phyloP scores from a whole-genome alignment of 2,329 filamentous ascomycete genomes.

The Fusarium marasasianum region DNA sequence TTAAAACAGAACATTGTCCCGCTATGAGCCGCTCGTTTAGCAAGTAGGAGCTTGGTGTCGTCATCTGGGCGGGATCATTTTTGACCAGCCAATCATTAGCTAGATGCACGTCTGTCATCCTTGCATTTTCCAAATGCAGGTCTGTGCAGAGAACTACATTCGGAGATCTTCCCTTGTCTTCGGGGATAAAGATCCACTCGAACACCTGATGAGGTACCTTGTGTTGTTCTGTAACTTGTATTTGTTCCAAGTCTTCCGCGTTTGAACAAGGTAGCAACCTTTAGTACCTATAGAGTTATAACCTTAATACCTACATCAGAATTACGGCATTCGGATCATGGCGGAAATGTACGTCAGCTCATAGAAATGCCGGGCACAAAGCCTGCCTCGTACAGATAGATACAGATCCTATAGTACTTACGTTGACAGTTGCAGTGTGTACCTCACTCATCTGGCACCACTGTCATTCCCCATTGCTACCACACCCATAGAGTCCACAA shows the following conservation, averaged over 20 bases:
- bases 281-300: neutral
- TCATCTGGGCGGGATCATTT: conserved; percentile 24
- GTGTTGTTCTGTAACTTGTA: neutral
- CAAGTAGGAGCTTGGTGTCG: conserved; percentile 21
- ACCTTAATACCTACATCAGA: neutral
- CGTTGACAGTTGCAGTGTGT: conserved; percentile 21
- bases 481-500: conserved; percentile 28
- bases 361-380: neutral
- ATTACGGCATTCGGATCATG: neutral
- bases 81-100: conserved; percentile 36
- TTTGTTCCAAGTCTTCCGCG: neutral
- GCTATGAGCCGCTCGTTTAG: conserved; percentile 23
- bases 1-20: conserved; percentile 1
- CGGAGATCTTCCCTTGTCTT: neutral
- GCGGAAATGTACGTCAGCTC: neutral
- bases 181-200: conserved; percentile 10
- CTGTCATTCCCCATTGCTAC: conserved; percentile 14
- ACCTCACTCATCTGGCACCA: conserved; percentile 21
- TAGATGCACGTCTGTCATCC: conserved; percentile 19
- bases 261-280: neutral
- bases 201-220: neutral
- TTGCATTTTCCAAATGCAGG: conserved; percentile 24
- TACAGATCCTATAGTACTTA: conserved; percentile 6
- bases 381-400: conserved; percentile 6
- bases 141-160: conserved; percentile 22